Conservation (phyloP, 2,329 filamentous ascomycete genomes). For the Neofusicoccum parvum region DNA sequence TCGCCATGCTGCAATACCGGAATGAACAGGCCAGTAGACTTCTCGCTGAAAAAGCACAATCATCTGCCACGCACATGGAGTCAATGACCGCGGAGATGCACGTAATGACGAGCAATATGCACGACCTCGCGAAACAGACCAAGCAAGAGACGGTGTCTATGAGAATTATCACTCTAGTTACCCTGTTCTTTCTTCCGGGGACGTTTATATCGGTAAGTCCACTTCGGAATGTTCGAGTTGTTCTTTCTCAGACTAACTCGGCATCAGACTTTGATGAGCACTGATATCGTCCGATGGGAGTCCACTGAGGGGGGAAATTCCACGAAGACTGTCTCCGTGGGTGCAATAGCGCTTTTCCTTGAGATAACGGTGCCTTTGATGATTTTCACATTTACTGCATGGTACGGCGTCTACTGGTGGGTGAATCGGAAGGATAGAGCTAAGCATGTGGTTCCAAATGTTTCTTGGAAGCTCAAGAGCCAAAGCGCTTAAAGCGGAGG, state of each 20-base stretch:
- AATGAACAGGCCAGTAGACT: conserved; percentile 35
- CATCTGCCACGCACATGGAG: conserved; percentile 35
- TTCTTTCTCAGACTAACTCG: not conserved
- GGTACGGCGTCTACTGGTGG: conserved; percentile 37
- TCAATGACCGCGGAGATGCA: too few species aligned
- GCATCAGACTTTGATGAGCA: conserved; percentile 46
- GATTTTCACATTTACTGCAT: conserved; percentile 35
- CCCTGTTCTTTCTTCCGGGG: conserved; percentile 46
- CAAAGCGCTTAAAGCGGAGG: too few species aligned
- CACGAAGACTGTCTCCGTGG: conserved; percentile 26
- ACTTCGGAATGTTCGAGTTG: too few species aligned
- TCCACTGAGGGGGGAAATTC: conserved; percentile 24
- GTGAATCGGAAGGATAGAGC: conserved; percentile 24
- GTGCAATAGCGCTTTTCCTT: conserved; percentile 37
- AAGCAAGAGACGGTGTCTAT: conserved; percentile 46
- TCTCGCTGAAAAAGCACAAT: conserved; percentile 26
- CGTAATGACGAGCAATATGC: conserved; percentile 31
- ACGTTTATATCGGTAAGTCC: conserved; percentile 46
- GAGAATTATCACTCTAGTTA: conserved; percentile 47
- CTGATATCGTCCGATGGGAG: conserved; percentile 37
- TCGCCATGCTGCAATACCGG: conserved; percentile 39
- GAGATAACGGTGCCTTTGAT: conserved; percentile 40
- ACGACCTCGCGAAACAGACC: conserved; percentile 39
- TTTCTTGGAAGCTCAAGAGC: not conserved
- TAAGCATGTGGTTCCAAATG: not conserved